Percentiles rank a stretch among this genome's conserved stretches.
phyloP scores from a whole-genome alignment of 2,329 filamentous ascomycete genomes.

The Cordyceps sp. region DNA sequence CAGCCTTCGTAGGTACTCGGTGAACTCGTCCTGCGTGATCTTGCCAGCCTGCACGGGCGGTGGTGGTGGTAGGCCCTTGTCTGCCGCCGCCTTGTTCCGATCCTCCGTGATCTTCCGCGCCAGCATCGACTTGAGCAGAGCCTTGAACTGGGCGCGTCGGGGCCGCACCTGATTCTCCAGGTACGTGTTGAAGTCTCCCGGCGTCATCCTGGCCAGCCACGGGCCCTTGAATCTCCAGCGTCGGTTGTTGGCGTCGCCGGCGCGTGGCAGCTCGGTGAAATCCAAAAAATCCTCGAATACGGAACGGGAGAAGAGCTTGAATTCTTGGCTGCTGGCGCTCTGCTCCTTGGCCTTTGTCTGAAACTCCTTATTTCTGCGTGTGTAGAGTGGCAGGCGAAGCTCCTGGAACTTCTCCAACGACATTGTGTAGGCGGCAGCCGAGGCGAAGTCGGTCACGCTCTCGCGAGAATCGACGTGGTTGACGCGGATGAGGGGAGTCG shows the following conservation, averaged over 20 bases:
- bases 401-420: constrained; percentile 79
- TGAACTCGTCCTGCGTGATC: constrained; percentile 33
- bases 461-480: constrained; percentile 70
- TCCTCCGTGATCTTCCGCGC: constrained; percentile 26
- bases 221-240: constrained; percentile 53
- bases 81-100: constrained; percentile 20
- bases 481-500: constrained; percentile 61
- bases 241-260: constrained; percentile 15
- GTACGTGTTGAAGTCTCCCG: constrained; percentile 42
- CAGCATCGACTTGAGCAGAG: constrained; percentile 31
- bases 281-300: constrained; percentile 27
- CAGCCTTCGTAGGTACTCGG: constrained; percentile 32
- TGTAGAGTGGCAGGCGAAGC: constrained; percentile 54
- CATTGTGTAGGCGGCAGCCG: constrained; percentile 64
- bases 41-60: constrained; percentile 12
- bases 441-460: constrained; percentile 77
- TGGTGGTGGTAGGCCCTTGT: constrained; percentile 16
- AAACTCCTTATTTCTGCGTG: constrained; percentile 12
- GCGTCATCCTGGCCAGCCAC: constrained; percentile 46
- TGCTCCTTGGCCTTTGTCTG: background rate
- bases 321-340: background rate
- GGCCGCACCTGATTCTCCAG: constrained; percentile 35
- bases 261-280: constrained; percentile 25
- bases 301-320: background rate
- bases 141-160: constrained; percentile 35